Base-by-base conservation (phyloP, 306 rosid genomes). In the Glycine soja region DNA sequence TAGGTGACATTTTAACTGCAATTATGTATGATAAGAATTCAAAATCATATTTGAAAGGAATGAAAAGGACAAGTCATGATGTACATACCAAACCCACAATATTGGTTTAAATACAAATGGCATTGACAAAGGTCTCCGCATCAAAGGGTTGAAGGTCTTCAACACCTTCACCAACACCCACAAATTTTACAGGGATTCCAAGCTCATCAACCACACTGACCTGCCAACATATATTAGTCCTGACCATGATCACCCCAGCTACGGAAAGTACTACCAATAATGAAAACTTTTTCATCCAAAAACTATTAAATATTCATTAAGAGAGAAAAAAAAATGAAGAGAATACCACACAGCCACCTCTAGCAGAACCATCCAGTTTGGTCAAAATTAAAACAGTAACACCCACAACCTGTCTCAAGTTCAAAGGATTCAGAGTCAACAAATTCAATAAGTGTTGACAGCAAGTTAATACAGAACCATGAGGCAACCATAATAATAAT, bases 261-360 rank as follows among this genome's bases (percentile, higher is more conserved):
- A 56, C 4, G 62, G 52, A 63, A 75, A 45, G 63, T 14, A 63
- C 52, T 30, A 30, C 48, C 50, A 67, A 59, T 66, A 14, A 73
- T 62, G 32, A 59, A 58, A 61, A n/a, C 2, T 48, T 47, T 15
- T 54, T 59, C 24, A 65, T 19, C 10, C 48, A 36, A 19, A 73
- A 78, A 59, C 56, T 46, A 15, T 4, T 58, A 70, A 56, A 30
- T 66, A 82, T 70, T 13, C n/a, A 38, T 11, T 53, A 54, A 81
- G 67, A 57, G 52, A 24, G n/a, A n/a, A 24, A n/a, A 40, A 71
- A 62, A 57, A 46, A 46, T 46, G 62, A 50, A 82, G 83, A 76
- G 69, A 88, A 61, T 90, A 92, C 99, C 97, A 95, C 97, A 63
- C 99, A 95, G 84, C 99, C 99, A 77, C 99, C 99, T 90, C 99